Evolutionary conservation across 75 land plant genomes (phyloP).

Genomic region (Pinus tabuliformis): DNA sequence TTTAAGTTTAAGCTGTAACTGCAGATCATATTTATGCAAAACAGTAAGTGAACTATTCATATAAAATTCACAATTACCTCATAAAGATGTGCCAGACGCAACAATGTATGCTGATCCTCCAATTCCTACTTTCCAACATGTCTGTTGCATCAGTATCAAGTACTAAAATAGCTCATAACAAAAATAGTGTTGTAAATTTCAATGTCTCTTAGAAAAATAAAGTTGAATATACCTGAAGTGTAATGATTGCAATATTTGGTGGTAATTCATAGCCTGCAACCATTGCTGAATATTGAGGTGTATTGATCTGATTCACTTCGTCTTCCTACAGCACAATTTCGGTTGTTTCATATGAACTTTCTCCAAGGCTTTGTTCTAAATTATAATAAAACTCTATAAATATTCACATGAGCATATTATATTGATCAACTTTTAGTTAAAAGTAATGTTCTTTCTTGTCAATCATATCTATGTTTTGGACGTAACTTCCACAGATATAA

Average conservation of each 20-base stretch:
- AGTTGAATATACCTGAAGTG: slow-evolving; percentile 31
- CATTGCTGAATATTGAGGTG: slow-evolving; percentile 19
- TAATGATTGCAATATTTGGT: slow-evolving; percentile 36
- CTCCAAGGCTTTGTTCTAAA: background rate
- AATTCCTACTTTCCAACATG: slow-evolving; percentile 19
- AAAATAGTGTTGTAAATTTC: background rate
- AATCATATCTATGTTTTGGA: too few relatives aligned
- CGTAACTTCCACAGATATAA: too few relatives aligned
- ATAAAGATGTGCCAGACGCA: slow-evolving; percentile 38
- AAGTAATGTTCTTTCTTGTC: too few relatives aligned
- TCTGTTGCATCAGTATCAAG: background rate
- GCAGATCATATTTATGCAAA: background rate
- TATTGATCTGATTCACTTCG: slow-evolving; percentile 9
- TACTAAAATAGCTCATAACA: background rate
- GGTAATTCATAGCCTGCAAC: slow-evolving; percentile 34
- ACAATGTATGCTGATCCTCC: slow-evolving; percentile 20
- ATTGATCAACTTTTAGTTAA: background rate
- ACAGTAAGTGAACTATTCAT: background rate
- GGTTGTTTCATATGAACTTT: background rate
- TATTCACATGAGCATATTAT: background rate
- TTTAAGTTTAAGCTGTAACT: too few relatives aligned
- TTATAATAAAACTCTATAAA: background rate
- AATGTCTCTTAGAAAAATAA: background rate
- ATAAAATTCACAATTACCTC: slow-evolving; percentile 23
- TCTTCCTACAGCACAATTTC: slow-evolving; percentile 15